These are phyloP conservation scores for Fusarium armeniacum DNA, from an alignment of 2,329 filamentous ascomycete genomes.

Conservation along the genomic window DNA sequence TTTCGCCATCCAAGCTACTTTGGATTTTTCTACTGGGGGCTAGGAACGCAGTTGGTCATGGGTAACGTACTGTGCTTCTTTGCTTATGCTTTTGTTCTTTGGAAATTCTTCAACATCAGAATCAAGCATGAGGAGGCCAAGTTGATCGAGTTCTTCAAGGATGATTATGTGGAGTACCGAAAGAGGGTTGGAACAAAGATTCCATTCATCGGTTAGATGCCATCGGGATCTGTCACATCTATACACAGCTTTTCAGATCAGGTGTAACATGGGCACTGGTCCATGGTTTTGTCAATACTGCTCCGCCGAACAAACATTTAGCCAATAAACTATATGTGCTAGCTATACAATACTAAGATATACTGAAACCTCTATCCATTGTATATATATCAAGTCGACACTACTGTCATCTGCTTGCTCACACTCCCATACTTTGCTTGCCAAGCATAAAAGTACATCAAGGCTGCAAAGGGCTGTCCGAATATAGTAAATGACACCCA, in stretches of 20 bases:
- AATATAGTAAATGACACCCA: slow-evolving; percentile 97
- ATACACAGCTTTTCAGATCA: not conserved
- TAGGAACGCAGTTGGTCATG: slow-evolving; percentile 93
- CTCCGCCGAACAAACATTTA: slow-evolving; percentile 16
- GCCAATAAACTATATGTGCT: slow-evolving; percentile 13
- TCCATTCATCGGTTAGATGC: slow-evolving; percentile 69
- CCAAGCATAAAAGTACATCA: slow-evolving; percentile 98
- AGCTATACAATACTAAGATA: slow-evolving; percentile 7
- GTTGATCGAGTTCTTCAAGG: slow-evolving; percentile 84
- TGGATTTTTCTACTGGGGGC: slow-evolving; percentile 97
- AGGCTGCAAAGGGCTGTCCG: slow-evolving; percentile 90
- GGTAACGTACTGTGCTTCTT: slow-evolving; percentile 86
- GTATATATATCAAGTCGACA: slow-evolving; percentile 15
- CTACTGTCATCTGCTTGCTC: slow-evolving; percentile 59
- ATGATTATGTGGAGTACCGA: slow-evolving; percentile 83
- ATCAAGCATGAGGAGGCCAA: slow-evolving; percentile 84
- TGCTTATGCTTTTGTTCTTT: slow-evolving; percentile 81
- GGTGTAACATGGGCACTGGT: not conserved
- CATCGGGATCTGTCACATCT: not conserved
- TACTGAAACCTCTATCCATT: slow-evolving; percentile 1
- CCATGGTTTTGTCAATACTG: slow-evolving; percentile 2
- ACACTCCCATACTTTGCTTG: slow-evolving; percentile 96
- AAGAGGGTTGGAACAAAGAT: slow-evolving; percentile 81
- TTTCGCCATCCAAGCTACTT: slow-evolving; percentile 94
- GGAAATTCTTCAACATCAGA: slow-evolving; percentile 84